These are phyloP conservation scores for Phaeodactylum tricornutum DNA, from an alignment of 108 stramenopile genomes.

Conservation along the genomic window DNA sequence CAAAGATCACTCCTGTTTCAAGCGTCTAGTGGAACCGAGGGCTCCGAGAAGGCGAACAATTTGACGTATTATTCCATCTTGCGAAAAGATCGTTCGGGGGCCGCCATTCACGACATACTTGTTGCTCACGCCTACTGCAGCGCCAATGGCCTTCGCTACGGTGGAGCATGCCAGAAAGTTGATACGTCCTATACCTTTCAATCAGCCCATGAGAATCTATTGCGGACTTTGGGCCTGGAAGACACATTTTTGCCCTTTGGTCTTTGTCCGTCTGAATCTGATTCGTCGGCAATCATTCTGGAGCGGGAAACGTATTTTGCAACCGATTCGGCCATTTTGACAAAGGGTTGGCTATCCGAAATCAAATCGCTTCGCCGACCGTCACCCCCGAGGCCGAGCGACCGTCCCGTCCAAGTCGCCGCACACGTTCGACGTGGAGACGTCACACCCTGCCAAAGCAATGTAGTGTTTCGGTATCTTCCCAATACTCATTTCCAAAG, in stretches of 20 bases:
- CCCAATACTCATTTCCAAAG: constrained; percentile 14
- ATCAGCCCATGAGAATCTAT: too few relatives aligned
- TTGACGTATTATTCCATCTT: too few relatives aligned
- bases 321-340: background rate
- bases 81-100: background rate
- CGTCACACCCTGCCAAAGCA: constrained; percentile 18
- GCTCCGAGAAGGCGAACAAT: too few relatives aligned
- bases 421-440: constrained; percentile 21
- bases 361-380: background rate
- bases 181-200: too few relatives aligned
- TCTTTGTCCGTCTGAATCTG: background rate
- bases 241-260: background rate
- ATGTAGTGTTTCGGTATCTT: constrained; percentile 7
- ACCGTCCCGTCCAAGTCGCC: background rate
- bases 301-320: background rate
- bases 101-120: constrained; percentile 5
- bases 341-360: background rate
- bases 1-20: too few relatives aligned
- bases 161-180: background rate
- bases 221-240: too few relatives aligned
- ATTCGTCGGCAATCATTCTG: background rate
- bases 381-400: background rate
- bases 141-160: background rate
- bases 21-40: too few relatives aligned
- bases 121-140: background rate